Conservation (phyloP, 1,139 yeast species). For the Zygoascus hellenicus region DNA sequence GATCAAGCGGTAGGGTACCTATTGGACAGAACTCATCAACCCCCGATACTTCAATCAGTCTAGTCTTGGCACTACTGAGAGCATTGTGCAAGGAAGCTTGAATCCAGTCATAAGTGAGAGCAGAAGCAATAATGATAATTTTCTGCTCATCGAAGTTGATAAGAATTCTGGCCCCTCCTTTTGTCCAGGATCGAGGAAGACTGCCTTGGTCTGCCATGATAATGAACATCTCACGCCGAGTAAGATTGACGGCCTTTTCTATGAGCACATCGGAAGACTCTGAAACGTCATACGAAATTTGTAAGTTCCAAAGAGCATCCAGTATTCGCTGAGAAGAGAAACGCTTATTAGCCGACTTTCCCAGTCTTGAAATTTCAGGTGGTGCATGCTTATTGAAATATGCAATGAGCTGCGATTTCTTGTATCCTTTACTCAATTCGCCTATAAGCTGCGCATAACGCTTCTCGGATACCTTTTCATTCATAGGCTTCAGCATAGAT, state of each 20-base stretch:
- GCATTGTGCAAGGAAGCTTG: slow-evolving; percentile 29
- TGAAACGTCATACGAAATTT: slow-evolving; percentile 31
- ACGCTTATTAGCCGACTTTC: slow-evolving; percentile 17
- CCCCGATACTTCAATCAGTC: slow-evolving; percentile 22
- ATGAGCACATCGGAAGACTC: slow-evolving; percentile 40
- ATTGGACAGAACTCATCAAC: slow-evolving; percentile 19
- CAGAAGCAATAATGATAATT: slow-evolving; percentile 36
- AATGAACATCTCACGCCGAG: slow-evolving; percentile 44
- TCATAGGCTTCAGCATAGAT: slow-evolving; percentile 32
- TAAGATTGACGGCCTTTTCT: slow-evolving; percentile 37
- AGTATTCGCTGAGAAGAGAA: slow-evolving; percentile 31
- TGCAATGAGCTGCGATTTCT: slow-evolving; percentile 32
- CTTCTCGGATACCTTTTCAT: slow-evolving; percentile 26
- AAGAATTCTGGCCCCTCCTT: slow-evolving; percentile 50
- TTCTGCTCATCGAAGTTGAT: slow-evolving; percentile 38
- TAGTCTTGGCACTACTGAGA: slow-evolving; percentile 20
- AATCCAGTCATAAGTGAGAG: slow-evolving; percentile 34
- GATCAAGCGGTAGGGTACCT: slow-evolving; percentile 19
- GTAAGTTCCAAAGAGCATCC: slow-evolving; percentile 39
- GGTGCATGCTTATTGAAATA: slow-evolving; percentile 13
- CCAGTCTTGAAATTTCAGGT: slow-evolving; percentile 10
- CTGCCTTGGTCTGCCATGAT: slow-evolving; percentile 45
- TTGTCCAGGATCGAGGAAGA: slow-evolving; percentile 45
- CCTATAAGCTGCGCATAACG: slow-evolving; percentile 30
- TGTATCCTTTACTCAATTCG: slow-evolving; percentile 31